Base-by-base conservation (phyloP, 805 yeast genomes). In the Kluyveromyces starmeri region DNA sequence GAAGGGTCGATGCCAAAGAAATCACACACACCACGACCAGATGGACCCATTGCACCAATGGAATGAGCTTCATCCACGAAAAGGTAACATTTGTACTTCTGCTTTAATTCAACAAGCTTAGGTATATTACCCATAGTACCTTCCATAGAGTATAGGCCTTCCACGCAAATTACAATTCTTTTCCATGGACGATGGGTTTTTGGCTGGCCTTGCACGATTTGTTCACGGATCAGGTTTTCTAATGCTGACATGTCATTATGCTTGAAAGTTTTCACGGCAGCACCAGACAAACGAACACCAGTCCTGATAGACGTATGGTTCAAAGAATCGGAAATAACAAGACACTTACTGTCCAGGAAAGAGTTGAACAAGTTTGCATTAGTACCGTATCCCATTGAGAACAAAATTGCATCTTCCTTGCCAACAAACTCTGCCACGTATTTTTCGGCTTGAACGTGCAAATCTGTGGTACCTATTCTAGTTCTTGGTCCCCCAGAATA, bases 1-100 rank as follows among this genome's bases (percentile, higher is more conserved):
- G 62, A 55, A 26, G 97, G 89, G 44, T 76, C 71, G 32, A 92
- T 73, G 36, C 79, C 80, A 58, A 83, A 92, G 62, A 84, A 83
- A 53, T 92, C 97, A 64, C 96, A 88, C 23, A 92, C 81, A 53
- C 99, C 99, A 53, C 83, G 78, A 29, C 98, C 98, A 34, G 63
- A 62, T 28, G 94, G 92, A 19, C 99, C 99, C 63, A 92, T 71
- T n/a, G 98, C 98, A 50, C 99, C 99, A 51, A 92, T 81, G 4
- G 97, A 89, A 59, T 92, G 99, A 9, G 98, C 98, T 60, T 92
- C 99, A 58, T 92, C 99, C 42, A 94, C 83, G 52, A 83, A 92
- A 34, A 92, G 62, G 53, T 83, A 84, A 53, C 89, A 83, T 50
- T 85, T 85, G 65, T 94, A 92, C 55, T 83, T 83, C 24, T 82